A percentile compares a stretch with the other conserved stretches of the same genome.
phyloP scores from a whole-genome alignment of 2,329 filamentous ascomycete species.

The Hypoxylon sp. region DNA sequence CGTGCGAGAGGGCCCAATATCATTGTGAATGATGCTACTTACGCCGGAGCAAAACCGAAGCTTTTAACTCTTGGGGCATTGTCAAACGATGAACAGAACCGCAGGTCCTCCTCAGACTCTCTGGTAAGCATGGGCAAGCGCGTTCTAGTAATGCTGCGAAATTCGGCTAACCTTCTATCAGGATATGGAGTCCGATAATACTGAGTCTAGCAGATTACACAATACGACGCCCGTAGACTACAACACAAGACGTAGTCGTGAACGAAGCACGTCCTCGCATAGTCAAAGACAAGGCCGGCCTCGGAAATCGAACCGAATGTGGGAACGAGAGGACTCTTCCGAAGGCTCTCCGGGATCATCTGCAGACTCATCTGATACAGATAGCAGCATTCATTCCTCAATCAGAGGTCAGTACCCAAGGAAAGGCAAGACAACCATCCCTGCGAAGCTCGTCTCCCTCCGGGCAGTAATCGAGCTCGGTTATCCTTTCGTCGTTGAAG shows the following conservation, averaged over 20 bases:
- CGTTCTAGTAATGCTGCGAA: background rate
- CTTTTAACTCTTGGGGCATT: conserved; percentile 12
- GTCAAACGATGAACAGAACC: background rate
- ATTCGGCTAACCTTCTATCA: background rate
- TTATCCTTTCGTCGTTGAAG: conserved; percentile 10
- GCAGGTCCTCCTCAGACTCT: background rate
- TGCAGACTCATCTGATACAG: conserved; percentile 5
- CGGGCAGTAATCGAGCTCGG: conserved; percentile 3
- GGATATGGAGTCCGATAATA: conserved; percentile 13
- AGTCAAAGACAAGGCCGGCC: background rate
- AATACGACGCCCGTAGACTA: background rate
- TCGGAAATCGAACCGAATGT: background rate
- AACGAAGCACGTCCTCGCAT: background rate
- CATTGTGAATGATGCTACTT: conserved; percentile 5
- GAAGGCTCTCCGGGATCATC: background rate
- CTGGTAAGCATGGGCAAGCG: conserved; percentile 8
- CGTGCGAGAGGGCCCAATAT: background rate
- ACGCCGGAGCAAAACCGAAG: background rate
- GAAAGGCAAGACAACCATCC: conserved; percentile 16
- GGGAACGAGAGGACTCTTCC: conserved; percentile 4
- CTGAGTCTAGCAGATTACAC: background rate
- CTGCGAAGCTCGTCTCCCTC: conserved; percentile 6
- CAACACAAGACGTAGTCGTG: background rate
- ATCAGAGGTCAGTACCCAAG: conserved; percentile 4
- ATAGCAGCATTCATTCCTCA: background rate